Evolutionary conservation across 352 stramenopile species (phyloP), one percentile per base, ranked within the genome.

Genomic region (Pythium periplocum): DNA sequence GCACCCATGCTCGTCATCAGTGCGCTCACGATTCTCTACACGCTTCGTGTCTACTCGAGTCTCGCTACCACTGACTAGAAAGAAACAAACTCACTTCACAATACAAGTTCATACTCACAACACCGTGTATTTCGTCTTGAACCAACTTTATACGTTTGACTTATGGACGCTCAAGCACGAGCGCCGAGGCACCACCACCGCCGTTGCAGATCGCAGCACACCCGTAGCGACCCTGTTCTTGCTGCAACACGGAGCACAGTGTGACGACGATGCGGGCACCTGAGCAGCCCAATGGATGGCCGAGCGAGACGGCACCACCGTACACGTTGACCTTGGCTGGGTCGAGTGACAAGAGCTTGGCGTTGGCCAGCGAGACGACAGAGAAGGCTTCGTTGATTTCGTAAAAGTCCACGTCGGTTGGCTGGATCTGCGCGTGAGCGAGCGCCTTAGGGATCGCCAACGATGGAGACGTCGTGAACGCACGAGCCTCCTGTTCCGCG

Each of bases 371-470:
- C 0, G 90, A 75, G 6, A 99, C 96, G 11, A 98, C 94, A 2
- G 90, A 80, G 68, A 99, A 99, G 26, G 96, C 96, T 63, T 99
- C 96, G 66, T 99, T 99, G 59, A 99, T 97, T 75, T 99, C 96
- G 66, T 96, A 93, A 68, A 88, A 98, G 41, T 99, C 92, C 4
- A 98, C 74, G 61, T 98, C 89, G 9, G 62, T 69, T 9, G 90
- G 56, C n/a, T 53, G 39, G 8, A 98, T 31, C 36, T 81, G 75
- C 3, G 95, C 93, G 50, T 90, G 69, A 11, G 51, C 61, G 7
- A 86, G 59, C 2, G 95, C 95, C 40, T 90, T 85, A 2, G 95
- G 93, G 48, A 98, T 90, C 8, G 95, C 96, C 40, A 96, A 66
- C 6, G 92, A 72, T 4, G 95, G 96, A 6, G 96, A 90, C 3